Base-by-base conservation (phyloP, 805 yeast genomes). In the Candida tallmaniae region DNA sequence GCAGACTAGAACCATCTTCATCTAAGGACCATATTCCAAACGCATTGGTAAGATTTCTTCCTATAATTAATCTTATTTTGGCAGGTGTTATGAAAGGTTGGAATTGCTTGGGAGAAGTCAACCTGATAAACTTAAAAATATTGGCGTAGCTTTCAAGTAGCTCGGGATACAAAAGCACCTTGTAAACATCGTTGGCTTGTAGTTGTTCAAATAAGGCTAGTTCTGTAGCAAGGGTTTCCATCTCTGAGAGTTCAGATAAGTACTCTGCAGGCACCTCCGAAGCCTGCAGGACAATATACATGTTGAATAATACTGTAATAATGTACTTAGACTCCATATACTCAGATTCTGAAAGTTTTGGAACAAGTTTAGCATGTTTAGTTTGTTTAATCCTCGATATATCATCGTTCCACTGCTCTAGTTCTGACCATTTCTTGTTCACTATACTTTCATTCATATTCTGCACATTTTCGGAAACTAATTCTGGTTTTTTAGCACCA, bases 41-140 rank as follows among this genome's bases (percentile, higher is more conserved):
- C 1, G 85, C 80, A 48, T 80, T 80, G 11, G 82, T 80, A 32
- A 77, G 70, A 43, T 79, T 81, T 25, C 70, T 58, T 2, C 85
- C 86, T 31, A 75, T 57, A 2, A 75, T 66, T 11, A 58, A 54
- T 29, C 83, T 58, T 12, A 78, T 52, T 4, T 41, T 41, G 2
- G 52, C 53, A 1, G 70, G 51, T 3, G 68, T 63, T 10, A 78
- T 49, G 11, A 49, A 41, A 1, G 50, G 52, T 23, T 61, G 65
- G 19, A 68, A 44, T 13, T 41, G 41, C 1, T 49, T 46, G 0
- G 73, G 71, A 9, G 70, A 47, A 6, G 66, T 46, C 3, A 69
- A 42, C 32, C 52, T 60, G 23, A 78, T 48, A 42, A 74, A 72
- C 50, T 73, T 65, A 52, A 65, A 78, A 2, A 74, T 66, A 26